Percentiles rank a stretch among this genome's conserved stretches.
Evolutionary conservation across 257 asterid genomes (phyloP).

Genomic region (Lithospermum erythrorhizon): DNA sequence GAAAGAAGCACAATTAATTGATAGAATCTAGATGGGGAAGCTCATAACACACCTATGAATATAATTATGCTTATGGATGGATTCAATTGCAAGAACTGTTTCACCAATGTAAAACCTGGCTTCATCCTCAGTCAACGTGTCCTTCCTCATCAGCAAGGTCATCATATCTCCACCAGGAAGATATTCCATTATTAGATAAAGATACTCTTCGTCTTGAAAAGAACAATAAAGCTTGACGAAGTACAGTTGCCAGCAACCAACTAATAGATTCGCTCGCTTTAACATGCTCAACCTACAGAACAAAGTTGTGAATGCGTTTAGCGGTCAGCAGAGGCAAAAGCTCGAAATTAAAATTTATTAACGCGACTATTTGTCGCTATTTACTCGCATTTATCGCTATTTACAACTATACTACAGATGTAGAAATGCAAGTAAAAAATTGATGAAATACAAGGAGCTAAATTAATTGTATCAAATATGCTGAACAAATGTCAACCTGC

Average conservation of each 20-base stretch:
- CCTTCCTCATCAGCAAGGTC: slow-evolving; percentile 96
- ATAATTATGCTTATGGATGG: slow-evolving; percentile 87
- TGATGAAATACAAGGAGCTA: slow-evolving; percentile 8
- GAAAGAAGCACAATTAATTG: background rate
- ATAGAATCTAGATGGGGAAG: slow-evolving; percentile 14
- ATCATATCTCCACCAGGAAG: slow-evolving; percentile 99
- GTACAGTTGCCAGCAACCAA: slow-evolving; percentile 97
- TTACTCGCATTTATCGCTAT: too few relatives aligned
- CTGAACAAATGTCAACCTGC: slow-evolving; percentile 44
- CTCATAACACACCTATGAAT: slow-evolving; percentile 65
- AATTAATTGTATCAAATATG: slow-evolving; percentile 10
- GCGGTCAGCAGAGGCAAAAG: too few relatives aligned
- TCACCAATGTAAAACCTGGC: slow-evolving; percentile 89
- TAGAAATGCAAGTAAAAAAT: slow-evolving; percentile 8
- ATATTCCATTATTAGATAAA: slow-evolving; percentile 91
- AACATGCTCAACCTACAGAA: slow-evolving; percentile 82
- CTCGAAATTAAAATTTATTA: too few relatives aligned
- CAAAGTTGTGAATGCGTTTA: too few relatives aligned
- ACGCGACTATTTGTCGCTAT: too few relatives aligned
- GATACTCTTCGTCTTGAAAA: slow-evolving; percentile 94
- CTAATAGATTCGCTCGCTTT: slow-evolving; percentile 86
- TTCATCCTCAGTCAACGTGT: slow-evolving; percentile 79
- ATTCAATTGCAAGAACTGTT: slow-evolving; percentile 92
- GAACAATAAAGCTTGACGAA: slow-evolving; percentile 91
- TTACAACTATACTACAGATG: too few relatives aligned